Base-by-base conservation (phyloP, 768 basidiomycete genomes). In the Podaxis sp. region DNA sequence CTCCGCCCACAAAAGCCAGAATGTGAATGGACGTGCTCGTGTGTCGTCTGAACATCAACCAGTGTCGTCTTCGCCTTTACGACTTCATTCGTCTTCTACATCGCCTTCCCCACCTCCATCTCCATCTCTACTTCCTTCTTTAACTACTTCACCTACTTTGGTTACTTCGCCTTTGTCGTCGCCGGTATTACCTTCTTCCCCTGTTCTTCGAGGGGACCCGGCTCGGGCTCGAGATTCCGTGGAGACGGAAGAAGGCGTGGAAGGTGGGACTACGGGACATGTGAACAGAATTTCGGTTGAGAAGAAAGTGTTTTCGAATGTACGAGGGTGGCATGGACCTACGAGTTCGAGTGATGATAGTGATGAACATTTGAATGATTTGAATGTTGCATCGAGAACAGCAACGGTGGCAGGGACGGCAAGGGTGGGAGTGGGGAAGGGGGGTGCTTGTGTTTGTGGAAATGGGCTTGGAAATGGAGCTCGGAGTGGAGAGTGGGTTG, bases 21-120 rank as follows among this genome's bases (percentile, higher is more conserved):
- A 40, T 15, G 22, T 57, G 50, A 56, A 58, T 57, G 62, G 54
- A 4, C 51, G 51, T 49, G 59, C 28, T 30, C 53, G 60, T 28
- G 48, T 60, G 36, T 15, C 44, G 38, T 24, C 52, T 20, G 64
- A 65, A 61, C 51, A 41, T 53, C 50, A 53, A 24, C 56, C 61
- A 1, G 26, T 26, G 13, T 22, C 41, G 11, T 55, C 61, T 55
- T 53, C 59, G 7, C 64, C 59, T 50, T 44, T 60, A 20, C 28
- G 52, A 17, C 2, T 46, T 46, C 44, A 46, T 46, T 46, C 44
- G 30, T 17, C 33, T 38, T 40, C 54, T 8, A 24, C 13, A 41
- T 40, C 56, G 26, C 38, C 40, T 58, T 48, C 60, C 30, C 20
- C 46, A 0, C 40, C 60, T 44, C 40, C 53, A 30, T 22, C 46